Base-by-base conservation (phyloP, 306 rosid genomes). In the Senna siamea region DNA sequence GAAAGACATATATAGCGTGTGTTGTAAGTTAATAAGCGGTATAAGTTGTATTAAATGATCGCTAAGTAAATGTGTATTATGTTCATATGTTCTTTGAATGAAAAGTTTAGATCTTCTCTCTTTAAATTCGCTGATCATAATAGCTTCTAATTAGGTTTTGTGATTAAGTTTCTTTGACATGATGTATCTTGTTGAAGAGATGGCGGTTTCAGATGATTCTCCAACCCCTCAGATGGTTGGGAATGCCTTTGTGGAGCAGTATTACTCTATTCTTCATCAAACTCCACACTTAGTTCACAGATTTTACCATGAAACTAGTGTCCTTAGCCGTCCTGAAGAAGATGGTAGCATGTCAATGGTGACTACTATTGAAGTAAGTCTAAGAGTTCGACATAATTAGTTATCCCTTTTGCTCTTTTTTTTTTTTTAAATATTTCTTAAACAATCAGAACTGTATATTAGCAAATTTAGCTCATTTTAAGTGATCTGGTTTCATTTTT, bases 221-320 rank as follows among this genome's bases (percentile, higher is more conserved):
- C 75, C 72, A 17, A 52, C 79, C 17, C 76, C 89, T 1, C 78
- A 89, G 78, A 32, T 80, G 47, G 85, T 91, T 73, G 90, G 89
- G 44, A 80, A 87, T 76, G 80, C 85, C 46, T 91, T 89, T 70
- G 88, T 82, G 35, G 69, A 80, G 53, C 90, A 82, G 76, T 91
- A 87, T 76, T 88, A 82, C 70, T 18, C 34, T 3, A 30, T 79
- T 46, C 78, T 91, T 46, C 81, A 82, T 64, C 28, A 28, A 28
- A 20, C 58, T 0, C 85, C 94, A 0, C 80, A 62, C 5, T 69
- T 18, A 37, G 87, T 82, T 66, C 79, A 83, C 76, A 81, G 59
- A 14, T 90, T 90, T 76, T 90, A 87, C 44, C 63, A 69, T 0
- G 90, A 87, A 5, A 30, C 82, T 0, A 90, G 97, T 75, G 76